Evolutionary conservation across 345 rosid species (phyloP).

Genomic region (Streptanthus diversifolius): DNA sequence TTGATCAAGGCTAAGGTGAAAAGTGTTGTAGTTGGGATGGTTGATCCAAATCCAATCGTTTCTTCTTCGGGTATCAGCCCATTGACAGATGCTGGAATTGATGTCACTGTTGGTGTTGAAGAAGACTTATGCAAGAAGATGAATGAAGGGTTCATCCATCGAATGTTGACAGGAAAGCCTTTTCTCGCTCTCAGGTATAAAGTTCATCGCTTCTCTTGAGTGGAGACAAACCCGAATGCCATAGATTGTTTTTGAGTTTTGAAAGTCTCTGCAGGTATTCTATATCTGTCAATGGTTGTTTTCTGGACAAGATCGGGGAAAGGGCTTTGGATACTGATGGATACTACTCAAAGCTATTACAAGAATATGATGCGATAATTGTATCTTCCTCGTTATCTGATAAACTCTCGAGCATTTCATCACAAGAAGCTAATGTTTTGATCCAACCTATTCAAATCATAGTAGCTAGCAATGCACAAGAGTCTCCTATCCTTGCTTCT

Average conservation of each 20-base stretch:
- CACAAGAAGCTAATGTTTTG: conserved; percentile 56
- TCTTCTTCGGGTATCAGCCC: conserved; percentile 64
- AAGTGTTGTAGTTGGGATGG: conserved; percentile 75
- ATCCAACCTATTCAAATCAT: conserved; percentile 57
- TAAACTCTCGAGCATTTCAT: conserved; percentile 36
- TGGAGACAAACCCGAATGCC: background rate
- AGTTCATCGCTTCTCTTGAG: background rate
- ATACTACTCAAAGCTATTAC: conserved; percentile 64
- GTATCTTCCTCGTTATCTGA: conserved; percentile 45
- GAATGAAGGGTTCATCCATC: conserved; percentile 70
- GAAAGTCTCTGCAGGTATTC: conserved; percentile 47
- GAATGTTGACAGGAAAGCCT: conserved; percentile 65
- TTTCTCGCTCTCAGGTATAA: conserved; percentile 66
- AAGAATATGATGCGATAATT: conserved; percentile 69
- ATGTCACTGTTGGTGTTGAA: conserved; percentile 64
- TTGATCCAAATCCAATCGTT: conserved; percentile 91
- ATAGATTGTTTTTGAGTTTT: background rate
- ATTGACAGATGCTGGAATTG: conserved; percentile 63
- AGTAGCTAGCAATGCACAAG: conserved; percentile 36
- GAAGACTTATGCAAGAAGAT: conserved; percentile 76
- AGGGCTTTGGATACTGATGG: conserved; percentile 53
- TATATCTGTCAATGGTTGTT: conserved; percentile 58
- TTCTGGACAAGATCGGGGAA: conserved; percentile 59
- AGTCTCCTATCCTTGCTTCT: conserved; percentile 21
- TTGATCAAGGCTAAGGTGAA: conserved; percentile 76